A percentile compares a stretch with the other conserved stretches of the same genome.
Evolutionary conservation across 108 stramenopile genomes (phyloP).

Genomic region (Seminavis robusta): DNA sequence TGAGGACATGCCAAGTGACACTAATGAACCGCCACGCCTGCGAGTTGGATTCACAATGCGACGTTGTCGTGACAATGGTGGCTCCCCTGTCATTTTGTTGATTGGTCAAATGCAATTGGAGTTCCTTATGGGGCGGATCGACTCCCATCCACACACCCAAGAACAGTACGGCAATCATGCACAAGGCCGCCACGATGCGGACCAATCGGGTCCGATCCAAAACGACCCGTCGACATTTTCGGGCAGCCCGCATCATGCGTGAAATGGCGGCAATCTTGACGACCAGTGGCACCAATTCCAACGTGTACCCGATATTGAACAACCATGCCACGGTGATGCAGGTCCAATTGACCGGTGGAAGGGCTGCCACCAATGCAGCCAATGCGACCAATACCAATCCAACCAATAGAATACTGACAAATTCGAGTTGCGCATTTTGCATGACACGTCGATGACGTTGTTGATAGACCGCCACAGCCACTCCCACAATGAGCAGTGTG

Average conservation of each 20-base stretch:
- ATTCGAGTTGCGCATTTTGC: slow-evolving; percentile 15
- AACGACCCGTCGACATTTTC: slow-evolving; percentile 25
- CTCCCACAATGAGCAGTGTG: slow-evolving; percentile 1
- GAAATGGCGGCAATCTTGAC: slow-evolving; percentile 43
- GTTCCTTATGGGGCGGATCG: slow-evolving; percentile 10
- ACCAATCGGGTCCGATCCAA: slow-evolving; percentile 15
- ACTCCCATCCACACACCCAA: slow-evolving; percentile 22
- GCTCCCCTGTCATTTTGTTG: not conserved
- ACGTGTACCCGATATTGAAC: slow-evolving; percentile 30
- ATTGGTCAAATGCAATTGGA: slow-evolving; percentile 9
- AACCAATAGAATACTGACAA: slow-evolving; percentile 22
- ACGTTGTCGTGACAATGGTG: slow-evolving; percentile 5
- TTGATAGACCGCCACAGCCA: slow-evolving; percentile 1
- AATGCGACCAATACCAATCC: slow-evolving; percentile 29
- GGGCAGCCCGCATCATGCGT: slow-evolving; percentile 13
- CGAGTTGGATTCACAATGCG: not conserved
- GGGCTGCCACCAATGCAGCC: slow-evolving; percentile 16
- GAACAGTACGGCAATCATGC: slow-evolving; percentile 10
- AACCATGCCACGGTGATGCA: slow-evolving; percentile 34
- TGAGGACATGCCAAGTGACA: slow-evolving; percentile 15
- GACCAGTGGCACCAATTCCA: slow-evolving; percentile 32
- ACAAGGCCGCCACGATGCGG: slow-evolving; percentile 8
- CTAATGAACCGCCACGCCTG: slow-evolving; percentile 5
- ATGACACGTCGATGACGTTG: slow-evolving; percentile 2
- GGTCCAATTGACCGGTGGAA: slow-evolving; percentile 6